A percentile compares a stretch with the other conserved stretches of the same genome.
Evolutionary conservation across 2,329 filamentous ascomycete species (phyloP).

Genomic region (Talaromyces sp.): DNA sequence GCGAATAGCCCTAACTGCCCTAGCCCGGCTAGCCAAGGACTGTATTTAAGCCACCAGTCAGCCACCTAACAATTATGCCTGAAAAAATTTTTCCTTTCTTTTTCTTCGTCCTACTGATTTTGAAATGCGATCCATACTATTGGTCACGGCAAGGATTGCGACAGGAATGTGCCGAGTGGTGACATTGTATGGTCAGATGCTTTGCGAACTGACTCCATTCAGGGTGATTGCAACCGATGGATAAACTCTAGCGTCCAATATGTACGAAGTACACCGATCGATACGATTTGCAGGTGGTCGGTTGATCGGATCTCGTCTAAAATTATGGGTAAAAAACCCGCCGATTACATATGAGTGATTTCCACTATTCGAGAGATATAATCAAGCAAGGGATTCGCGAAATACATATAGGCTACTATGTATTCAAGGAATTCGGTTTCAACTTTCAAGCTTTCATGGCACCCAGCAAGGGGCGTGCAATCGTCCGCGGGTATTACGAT

Average conservation of each 20-base stretch:
- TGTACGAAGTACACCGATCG: neutral
- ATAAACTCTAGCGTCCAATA: neutral
- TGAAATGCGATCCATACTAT: neutral
- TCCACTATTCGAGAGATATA: neutral
- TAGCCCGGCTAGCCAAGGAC: neutral
- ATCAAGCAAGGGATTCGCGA: neutral
- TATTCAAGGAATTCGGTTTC: neutral
- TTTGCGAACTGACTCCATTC: neutral
- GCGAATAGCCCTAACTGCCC: neutral
- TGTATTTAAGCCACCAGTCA: neutral
- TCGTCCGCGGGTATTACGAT: neutral
- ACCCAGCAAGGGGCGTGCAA: neutral
- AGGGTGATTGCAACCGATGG: neutral
- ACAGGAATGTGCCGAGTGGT: neutral
- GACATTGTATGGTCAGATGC: neutral
- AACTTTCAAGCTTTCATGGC: neutral
- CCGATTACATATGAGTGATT: neutral
- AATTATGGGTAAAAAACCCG: neutral
- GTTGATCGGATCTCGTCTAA: neutral
- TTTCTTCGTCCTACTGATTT: neutral
- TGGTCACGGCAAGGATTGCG: neutral
- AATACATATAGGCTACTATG: neutral
- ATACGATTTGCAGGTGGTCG: neutral
- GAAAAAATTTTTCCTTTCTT: too few species aligned
- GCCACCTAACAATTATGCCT: neutral